Percentiles rank a stretch among this genome's conserved stretches.
phyloP scores from a whole-genome alignment of 2,329 filamentous ascomycete genomes.

The Ascocoryne sarcoides region DNA sequence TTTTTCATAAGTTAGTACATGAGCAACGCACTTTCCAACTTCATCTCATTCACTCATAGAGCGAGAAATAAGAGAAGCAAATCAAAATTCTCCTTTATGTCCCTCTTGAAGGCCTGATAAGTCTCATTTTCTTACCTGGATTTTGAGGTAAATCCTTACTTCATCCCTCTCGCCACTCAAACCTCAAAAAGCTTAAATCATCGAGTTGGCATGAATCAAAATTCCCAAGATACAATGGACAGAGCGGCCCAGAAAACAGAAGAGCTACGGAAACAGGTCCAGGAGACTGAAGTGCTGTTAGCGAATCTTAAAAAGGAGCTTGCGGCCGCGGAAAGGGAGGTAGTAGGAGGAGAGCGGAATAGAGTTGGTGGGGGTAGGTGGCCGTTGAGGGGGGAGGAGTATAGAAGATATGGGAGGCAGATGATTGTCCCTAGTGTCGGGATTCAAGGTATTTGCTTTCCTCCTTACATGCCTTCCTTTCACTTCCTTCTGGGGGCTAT shows the following conservation, averaged over 20 bases:
- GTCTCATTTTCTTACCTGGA: no score
- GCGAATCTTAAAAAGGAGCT: slow-evolving; percentile 3
- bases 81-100: no score
- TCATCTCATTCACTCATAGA: no score
- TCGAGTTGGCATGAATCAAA: no score
- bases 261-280: slow-evolving; percentile 39
- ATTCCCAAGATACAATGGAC: slow-evolving; percentile 29
- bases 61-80: no score
- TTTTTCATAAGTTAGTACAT: slow-evolving; percentile 10
- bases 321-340: no score
- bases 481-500: no score
- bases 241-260: slow-evolving; percentile 27
- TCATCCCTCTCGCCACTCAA: no score
- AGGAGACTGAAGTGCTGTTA: slow-evolving; percentile 40
- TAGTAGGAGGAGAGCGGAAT: slow-evolving; percentile 1
- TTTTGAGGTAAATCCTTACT: no score
- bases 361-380: slow-evolving; percentile 39
- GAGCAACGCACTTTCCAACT: no score
- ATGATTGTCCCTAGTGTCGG: slow-evolving; percentile 81
- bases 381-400: slow-evolving; percentile 66
- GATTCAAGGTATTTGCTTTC: slow-evolving; percentile 48
- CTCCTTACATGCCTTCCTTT: not conserved
- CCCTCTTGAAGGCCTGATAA: no score
- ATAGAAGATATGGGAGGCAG: slow-evolving; percentile 80
- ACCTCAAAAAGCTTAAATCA: no score